These are phyloP conservation scores for Scheffersomyces insectosa DNA, from an alignment of 1,139 yeast species.

Conservation along the genomic window DNA sequence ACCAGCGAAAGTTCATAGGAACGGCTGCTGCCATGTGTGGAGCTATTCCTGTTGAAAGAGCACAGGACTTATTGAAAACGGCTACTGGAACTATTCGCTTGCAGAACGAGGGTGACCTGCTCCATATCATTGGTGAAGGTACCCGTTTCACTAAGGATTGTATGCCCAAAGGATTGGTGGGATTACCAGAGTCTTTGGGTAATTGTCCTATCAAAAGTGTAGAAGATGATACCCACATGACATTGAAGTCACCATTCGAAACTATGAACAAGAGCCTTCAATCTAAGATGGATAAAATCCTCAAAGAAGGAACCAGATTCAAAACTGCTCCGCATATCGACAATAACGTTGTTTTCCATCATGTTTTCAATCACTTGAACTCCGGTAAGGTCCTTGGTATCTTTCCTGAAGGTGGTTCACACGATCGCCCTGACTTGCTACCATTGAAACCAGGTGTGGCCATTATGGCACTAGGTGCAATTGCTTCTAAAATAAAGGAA, in stretches of 20 bases:
- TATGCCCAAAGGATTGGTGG: constrained; percentile 55
- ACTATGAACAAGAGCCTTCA: constrained; percentile 18
- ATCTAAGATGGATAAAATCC: constrained; percentile 32
- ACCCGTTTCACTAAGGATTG: constrained; percentile 51
- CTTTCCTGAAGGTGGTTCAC: constrained; percentile 87
- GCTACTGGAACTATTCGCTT: constrained; percentile 49
- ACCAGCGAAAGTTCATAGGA: constrained; percentile 40
- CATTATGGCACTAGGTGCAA: constrained; percentile 94
- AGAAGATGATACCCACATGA: constrained; percentile 53
- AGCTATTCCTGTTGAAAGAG: constrained; percentile 73
- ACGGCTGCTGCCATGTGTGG: constrained; percentile 56
- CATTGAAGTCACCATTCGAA: constrained; percentile 51
- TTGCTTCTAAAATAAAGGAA: constrained; percentile 26
- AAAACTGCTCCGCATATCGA: constrained; percentile 66
- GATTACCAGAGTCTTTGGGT: constrained; percentile 61
- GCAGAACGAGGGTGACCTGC: constrained; percentile 37
- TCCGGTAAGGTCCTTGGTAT: constrained; percentile 61
- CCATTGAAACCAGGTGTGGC: constrained; percentile 98
- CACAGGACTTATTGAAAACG: constrained; percentile 59
- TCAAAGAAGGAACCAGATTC: constrained; percentile 50
- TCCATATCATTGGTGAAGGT: constrained; percentile 44
- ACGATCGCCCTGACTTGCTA: constrained; percentile 85
- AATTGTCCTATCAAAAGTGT: constrained; percentile 56
- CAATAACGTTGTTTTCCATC: constrained; percentile 57
- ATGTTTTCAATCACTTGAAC: constrained; percentile 63